Percentiles rank a stretch among this genome's conserved stretches.
Conservation (phyloP, 176 grass and related monocot genomes). For the Bonia amplexicaulis region DNA sequence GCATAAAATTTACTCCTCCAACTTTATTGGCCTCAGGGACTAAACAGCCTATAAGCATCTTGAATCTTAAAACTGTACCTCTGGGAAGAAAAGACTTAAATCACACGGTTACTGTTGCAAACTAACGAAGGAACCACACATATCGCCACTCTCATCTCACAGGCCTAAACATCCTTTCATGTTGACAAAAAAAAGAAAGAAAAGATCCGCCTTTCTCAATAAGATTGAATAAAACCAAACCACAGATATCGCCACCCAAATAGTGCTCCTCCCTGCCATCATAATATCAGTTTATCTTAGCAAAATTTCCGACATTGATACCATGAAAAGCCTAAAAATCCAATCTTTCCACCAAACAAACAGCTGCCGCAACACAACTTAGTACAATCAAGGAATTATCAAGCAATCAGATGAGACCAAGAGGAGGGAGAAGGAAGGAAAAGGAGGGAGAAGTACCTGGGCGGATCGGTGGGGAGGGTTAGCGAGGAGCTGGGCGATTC, state of each 20-base stretch:
- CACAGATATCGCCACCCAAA: background rate
- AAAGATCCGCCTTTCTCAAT: background rate
- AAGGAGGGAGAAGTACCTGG: conserved; percentile 17
- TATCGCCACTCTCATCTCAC: background rate
- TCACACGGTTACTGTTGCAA: background rate
- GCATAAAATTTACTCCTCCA: background rate
- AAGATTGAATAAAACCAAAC: background rate
- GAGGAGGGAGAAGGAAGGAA: background rate
- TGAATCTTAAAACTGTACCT: background rate
- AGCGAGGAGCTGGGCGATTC: conserved; percentile 67
- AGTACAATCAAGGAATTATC: background rate
- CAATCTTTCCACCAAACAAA: background rate
- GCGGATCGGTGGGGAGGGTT: conserved; percentile 47
- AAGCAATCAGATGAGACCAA: background rate
- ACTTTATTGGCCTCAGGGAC: background rate
- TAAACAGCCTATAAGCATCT: background rate
- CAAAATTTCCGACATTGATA: background rate
- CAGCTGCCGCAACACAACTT: background rate
- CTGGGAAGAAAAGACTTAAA: background rate
- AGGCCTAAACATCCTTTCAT: background rate
- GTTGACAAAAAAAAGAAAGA: background rate
- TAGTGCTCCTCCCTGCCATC: background rate
- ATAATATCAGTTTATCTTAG: background rate
- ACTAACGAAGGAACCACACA: background rate
- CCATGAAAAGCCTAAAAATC: background rate